Percentiles rank a stretch among this genome's conserved stretches.
Evolutionary conservation across 768 basidiomycete genomes (phyloP).

Genomic region (Crucibulum laeve): DNA sequence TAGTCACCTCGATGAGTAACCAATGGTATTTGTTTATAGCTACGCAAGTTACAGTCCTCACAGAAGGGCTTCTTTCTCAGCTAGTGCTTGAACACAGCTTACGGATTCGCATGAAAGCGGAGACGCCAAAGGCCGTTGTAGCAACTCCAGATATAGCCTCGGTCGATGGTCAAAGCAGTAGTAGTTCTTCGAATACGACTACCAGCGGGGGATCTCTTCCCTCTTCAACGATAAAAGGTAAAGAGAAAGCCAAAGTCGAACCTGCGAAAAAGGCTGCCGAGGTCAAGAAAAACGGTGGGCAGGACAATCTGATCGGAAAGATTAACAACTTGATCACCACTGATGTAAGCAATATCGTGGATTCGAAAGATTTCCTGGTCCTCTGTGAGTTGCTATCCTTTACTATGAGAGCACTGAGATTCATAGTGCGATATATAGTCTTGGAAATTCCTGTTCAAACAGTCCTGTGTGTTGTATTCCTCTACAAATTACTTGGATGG

Average conservation of each 20-base stretch:
- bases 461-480: constrained; percentile 32
- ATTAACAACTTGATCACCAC: constrained; percentile 78
- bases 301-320: constrained; percentile 58
- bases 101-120: constrained; percentile 58
- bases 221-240: neutral
- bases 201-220: neutral
- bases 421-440: constrained; percentile 9
- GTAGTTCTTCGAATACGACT: neutral
- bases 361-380: constrained; percentile 29
- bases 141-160: constrained; percentile 5
- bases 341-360: constrained; percentile 42
- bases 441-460: constrained; percentile 38
- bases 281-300: neutral
- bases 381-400: neutral
- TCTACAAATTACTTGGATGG: constrained; percentile 46
- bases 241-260: constrained; percentile 3
- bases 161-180: constrained; percentile 1
- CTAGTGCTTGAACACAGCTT: constrained; percentile 45
- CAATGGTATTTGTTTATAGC: constrained; percentile 51
- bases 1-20: constrained; percentile 33
- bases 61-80: constrained; percentile 40
- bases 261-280: constrained; percentile 4
- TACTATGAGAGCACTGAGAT: neutral
- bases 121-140: constrained; percentile 12
- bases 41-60: constrained; percentile 32